Conservation (phyloP, 805 yeast species). For the Suhomyces sp. region DNA sequence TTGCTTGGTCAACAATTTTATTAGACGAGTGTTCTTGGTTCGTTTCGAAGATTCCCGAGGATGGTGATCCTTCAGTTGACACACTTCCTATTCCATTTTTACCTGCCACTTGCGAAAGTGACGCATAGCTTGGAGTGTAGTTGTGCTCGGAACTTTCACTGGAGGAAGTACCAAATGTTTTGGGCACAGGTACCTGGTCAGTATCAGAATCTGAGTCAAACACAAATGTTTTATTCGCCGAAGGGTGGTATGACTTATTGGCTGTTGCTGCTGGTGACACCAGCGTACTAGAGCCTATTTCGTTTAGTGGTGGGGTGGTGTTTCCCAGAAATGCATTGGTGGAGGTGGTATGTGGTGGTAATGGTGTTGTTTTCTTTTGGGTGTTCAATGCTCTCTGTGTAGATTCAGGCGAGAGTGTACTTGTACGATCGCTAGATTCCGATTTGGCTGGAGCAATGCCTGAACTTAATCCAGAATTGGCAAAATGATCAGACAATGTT, state of each 20-base stretch:
- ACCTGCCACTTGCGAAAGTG: slow-evolving; percentile 52
- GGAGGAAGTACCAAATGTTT: not conserved
- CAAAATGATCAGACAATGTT: slow-evolving; percentile 21
- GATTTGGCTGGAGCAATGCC: not conserved
- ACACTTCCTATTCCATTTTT: slow-evolving; percentile 34
- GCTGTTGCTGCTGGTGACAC: not conserved
- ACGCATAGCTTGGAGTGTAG: slow-evolving; percentile 37
- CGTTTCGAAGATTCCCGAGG: not conserved
- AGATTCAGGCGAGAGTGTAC: slow-evolving; percentile 2
- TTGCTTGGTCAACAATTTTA: slow-evolving; percentile 35
- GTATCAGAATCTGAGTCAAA: slow-evolving; percentile 34
- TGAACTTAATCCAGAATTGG: slow-evolving; percentile 5
- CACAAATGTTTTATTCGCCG: slow-evolving; percentile 26
- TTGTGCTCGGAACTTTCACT: not conserved
- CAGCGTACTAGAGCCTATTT: not conserved
- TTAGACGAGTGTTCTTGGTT: slow-evolving; percentile 10
- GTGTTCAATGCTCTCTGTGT: slow-evolving; percentile 13
- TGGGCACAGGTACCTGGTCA: slow-evolving; percentile 15
- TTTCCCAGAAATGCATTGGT: slow-evolving; percentile 39
- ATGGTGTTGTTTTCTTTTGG: slow-evolving; percentile 35
- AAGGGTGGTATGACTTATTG: not conserved
- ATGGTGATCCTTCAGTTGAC: slow-evolving; percentile 18
- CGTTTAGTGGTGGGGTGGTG: slow-evolving; percentile 20
- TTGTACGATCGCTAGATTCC: not conserved
- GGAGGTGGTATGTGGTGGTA: slow-evolving; percentile 43